Evolutionary conservation across 106 monocot genomes (phyloP), one percentile per base, ranked within the genome.

Genomic region (Triglochin maritima): DNA sequence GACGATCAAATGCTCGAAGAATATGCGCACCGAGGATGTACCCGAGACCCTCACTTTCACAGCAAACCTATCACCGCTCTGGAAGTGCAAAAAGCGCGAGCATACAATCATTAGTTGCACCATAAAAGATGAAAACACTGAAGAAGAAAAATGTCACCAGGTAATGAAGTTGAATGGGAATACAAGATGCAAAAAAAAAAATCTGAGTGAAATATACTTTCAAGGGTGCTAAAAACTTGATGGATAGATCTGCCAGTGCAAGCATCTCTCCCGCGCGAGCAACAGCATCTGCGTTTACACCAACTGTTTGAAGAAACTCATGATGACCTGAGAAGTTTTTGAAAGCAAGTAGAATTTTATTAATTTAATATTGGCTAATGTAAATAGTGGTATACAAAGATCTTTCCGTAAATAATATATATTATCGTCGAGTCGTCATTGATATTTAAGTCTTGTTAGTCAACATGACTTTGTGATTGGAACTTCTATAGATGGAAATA

Each of bases 61-160:
- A 65, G 87, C 75, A 74, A 94, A 94, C 68, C 64, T 89, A 50
- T 94, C 94, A 57, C 78, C 64, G 64, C 84, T 85, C 94, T 94
- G 82, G 14, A 60, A 57, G 57, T 54, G 57, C 47, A 84, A 57
- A 57, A 76, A 68, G 64, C 51, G 51, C 10, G 51, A 6, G 51
- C 7, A 52, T 52, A 6, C n/a, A n/a, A n/a, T n/a, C n/a, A n/a
- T n/a, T n/a, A n/a, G n/a, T n/a, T n/a, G n/a, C n/a, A n/a, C n/a
- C n/a, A n/a, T n/a, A n/a, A n/a, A n/a, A n/a, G n/a, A n/a, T n/a
- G 42, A 60, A 4, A 4, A 15, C 47, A 66, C n/a, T 15, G 49
- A 49, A 66, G 17, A 49, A 16, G 49, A 48, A 2, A n/a, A n/a
- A n/a, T n/a, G n/a, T n/a, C n/a, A n/a, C n/a, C n/a, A n/a, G n/a